phyloP scores from a whole-genome alignment of 2,329 filamentous ascomycete genomes.

The Curvularia verruculosa region DNA sequence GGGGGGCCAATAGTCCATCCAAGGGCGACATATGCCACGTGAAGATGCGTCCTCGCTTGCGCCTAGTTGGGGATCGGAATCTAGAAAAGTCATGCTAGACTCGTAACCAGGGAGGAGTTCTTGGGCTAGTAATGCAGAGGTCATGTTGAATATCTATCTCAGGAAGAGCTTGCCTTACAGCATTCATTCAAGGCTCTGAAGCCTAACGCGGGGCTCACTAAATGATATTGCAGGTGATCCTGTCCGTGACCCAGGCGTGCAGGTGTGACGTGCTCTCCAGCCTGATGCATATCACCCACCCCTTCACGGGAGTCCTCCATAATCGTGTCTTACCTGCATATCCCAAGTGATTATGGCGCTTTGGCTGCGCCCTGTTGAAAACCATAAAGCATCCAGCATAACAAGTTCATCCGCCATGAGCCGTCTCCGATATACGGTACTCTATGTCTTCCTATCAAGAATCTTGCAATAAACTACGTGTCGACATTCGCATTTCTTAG shows the following conservation, averaged over 20 bases:
- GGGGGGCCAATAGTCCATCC: background rate
- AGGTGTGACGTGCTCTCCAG: background rate
- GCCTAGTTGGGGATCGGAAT: background rate
- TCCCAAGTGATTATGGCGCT: background rate
- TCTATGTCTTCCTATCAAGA: background rate
- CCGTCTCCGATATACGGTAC: background rate
- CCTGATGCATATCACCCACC: background rate
- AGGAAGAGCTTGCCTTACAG: background rate
- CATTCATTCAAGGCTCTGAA: background rate
- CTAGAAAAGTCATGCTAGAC: background rate
- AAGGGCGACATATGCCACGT: background rate
- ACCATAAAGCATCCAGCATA: background rate
- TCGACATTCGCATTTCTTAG: background rate
- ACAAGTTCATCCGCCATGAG: background rate
- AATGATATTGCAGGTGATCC: background rate
- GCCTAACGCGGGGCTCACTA: background rate
- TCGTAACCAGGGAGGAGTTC: background rate
- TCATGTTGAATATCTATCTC: background rate
- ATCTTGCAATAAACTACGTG: background rate
- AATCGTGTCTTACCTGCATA: background rate
- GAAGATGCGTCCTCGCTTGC: background rate
- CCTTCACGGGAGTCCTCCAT: background rate
- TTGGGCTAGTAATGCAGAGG: background rate
- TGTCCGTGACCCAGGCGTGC: background rate
- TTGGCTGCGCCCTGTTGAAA: background rate